Base-by-base conservation (phyloP, 2,329 filamentous ascomycete species). In the Knufia petricola region DNA sequence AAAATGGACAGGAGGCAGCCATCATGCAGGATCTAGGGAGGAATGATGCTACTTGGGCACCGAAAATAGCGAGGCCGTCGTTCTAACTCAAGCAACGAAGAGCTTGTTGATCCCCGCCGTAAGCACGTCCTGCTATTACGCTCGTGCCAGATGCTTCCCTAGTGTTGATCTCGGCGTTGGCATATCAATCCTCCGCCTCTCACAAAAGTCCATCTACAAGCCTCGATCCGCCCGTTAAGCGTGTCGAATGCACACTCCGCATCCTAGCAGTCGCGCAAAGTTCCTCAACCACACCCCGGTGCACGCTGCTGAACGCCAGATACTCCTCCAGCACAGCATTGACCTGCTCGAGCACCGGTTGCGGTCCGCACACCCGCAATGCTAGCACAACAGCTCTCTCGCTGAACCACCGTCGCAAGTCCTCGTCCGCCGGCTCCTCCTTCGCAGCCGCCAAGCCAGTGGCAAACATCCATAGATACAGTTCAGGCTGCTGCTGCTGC, bases 391-490 rank as follows among this genome's bases (percentile, higher is more conserved):
- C n/a, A 17, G 21, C 19, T 10, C 17, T 15, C 24, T 31, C 3
- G 26, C 13, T 44, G 15, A 31, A 44, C 41, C 41, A 44, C 41
- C 19, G 12, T 21, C 3, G 17, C 10, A 40, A 9, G 2, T 44
- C 24, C 7, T 9, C 10, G 4, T 44, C 13, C 10, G 13, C 41
- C 3, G 43, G n/a, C 3, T 23, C 32, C 15, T 46, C 43, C 10
- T 21, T 15, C 13, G 43, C 43, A 3, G 43, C 43, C 2, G 24
- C 17, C 4, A 36, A 8, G 10, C 43, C 43, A 10, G 28, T 36
- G 32, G 9, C n/a, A n/a, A 24, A 30, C 43, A 46, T 46, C 43
- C 43, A 46, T 9, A 46, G 43, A 24, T 17, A 37, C 20, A 46
- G 32, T 9, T 7, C 28, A 20, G 41, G 26, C 13, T 28, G 24